Evolutionary conservation across 129 eudicot genomes (phyloP).

Genomic region (Tagetes patula): DNA sequence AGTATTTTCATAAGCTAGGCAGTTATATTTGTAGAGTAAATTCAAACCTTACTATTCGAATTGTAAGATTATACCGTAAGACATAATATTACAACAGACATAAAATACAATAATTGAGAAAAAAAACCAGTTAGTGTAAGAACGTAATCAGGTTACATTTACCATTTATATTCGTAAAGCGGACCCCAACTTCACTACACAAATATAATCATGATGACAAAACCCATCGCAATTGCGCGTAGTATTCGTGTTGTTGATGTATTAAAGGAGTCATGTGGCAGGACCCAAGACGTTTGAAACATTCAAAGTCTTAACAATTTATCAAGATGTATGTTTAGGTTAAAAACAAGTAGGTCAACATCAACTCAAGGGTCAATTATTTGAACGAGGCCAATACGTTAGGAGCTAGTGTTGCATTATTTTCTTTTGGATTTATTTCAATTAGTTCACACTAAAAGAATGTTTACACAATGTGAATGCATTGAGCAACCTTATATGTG

Average conservation of each 20-base stretch:
- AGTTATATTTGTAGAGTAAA: no score
- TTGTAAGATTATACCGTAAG: background rate
- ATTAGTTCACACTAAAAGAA: constrained; percentile 26
- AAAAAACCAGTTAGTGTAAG: background rate
- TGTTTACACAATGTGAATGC: constrained; percentile 1
- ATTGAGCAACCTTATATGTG: background rate
- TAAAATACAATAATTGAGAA: background rate
- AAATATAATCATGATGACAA: background rate
- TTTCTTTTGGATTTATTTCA: constrained; percentile 27
- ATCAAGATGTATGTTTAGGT: background rate
- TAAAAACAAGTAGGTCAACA: constrained; percentile 27
- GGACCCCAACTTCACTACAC: background rate
- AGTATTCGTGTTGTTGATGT: constrained; percentile 7
- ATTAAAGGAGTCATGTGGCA: background rate
- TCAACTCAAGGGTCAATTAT: constrained; percentile 24
- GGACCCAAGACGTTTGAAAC: constrained; percentile 14
- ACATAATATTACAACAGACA: background rate
- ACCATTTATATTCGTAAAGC: background rate
- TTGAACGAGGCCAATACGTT: constrained; percentile 15
- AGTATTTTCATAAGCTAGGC: no score
- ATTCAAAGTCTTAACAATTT: constrained; percentile 8
- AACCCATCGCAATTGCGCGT: background rate
- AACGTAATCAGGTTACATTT: background rate
- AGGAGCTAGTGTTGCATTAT: constrained; percentile 4
- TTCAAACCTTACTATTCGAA: no score